Evolutionary conservation across 345 rosid species (phyloP).

Genomic region (Barbarea vulgaris): DNA sequence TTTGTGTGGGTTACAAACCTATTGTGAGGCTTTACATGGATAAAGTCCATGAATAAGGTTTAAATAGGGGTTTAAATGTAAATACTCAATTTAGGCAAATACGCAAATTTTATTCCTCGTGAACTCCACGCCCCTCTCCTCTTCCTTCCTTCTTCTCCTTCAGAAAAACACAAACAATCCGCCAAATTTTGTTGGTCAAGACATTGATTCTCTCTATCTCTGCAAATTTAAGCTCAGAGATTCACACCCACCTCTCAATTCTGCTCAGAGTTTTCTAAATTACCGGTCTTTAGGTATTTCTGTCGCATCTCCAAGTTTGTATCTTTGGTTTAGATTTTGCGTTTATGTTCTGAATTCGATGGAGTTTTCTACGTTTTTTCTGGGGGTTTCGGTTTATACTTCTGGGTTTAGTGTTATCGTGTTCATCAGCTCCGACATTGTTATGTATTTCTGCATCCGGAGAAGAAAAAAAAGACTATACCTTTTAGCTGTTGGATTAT

Average conservation of each 20-base stretch:
- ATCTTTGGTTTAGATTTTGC: neutral
- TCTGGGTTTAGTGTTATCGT: neutral
- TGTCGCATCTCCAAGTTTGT: constrained; percentile 20
- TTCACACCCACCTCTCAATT: constrained; percentile 4
- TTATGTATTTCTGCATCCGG: constrained; percentile 15
- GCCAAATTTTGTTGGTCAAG: constrained; percentile 7
- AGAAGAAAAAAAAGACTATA: constrained; percentile 16
- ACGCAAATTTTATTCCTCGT: constrained; percentile 30
- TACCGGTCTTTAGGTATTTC: neutral
- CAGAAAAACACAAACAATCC: constrained; percentile 23
- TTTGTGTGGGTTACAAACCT: neutral
- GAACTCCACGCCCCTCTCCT: constrained; percentile 29
- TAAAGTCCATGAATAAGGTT: neutral
- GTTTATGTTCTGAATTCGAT: constrained; percentile 15
- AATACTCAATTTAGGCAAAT: constrained; percentile 11
- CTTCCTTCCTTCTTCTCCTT: constrained; percentile 25
- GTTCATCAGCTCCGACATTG: constrained; percentile 19
- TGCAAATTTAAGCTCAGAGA: constrained; percentile 19
- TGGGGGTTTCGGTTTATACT: neutral
- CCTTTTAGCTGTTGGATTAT: constrained; percentile 17
- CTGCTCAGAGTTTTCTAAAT: neutral
- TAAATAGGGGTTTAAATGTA: neutral
- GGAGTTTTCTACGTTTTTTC: constrained; percentile 11
- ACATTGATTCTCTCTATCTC: constrained; percentile 21
- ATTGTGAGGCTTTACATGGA: neutral